Percentiles rank a stretch among this genome's conserved stretches.
Conservation (phyloP, 2,329 filamentous ascomycete genomes). For the Fusarium compactum region DNA sequence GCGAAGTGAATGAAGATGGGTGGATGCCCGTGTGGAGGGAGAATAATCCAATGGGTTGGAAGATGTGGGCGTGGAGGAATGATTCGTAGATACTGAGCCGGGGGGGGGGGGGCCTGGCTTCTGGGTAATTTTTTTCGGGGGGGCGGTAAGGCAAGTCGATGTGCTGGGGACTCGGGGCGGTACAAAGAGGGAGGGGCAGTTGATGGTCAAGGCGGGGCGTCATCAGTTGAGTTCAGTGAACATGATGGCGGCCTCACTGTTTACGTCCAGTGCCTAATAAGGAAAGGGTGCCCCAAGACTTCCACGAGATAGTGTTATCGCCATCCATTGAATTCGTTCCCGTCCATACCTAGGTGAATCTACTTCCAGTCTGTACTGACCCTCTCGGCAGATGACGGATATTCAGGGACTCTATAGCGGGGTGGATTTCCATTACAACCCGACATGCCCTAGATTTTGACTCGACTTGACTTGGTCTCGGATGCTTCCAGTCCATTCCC, state of each 20-base stretch:
- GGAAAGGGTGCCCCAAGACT: slow-evolving; percentile 16
- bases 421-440: slow-evolving; percentile 9
- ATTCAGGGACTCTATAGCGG: slow-evolving; percentile 25
- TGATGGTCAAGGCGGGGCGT: slow-evolving; percentile 33
- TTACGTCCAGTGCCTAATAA: neutral
- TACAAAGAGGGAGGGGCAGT: slow-evolving; percentile 27
- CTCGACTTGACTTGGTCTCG: neutral
- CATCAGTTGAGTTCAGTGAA: slow-evolving; percentile 23
- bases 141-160: slow-evolving; percentile 30
- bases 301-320: neutral
- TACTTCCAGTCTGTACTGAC: neutral
- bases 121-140: slow-evolving; percentile 16
- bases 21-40: neutral
- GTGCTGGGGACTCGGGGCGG: slow-evolving; percentile 32
- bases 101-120: slow-evolving; percentile 19
- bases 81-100: slow-evolving; percentile 48
- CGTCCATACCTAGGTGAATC: neutral
- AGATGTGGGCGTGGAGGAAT: slow-evolving; percentile 48
- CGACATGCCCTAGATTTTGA: neutral
- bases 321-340: slow-evolving; percentile 17
- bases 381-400: slow-evolving; percentile 23
- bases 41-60: slow-evolving; percentile 16
- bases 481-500: slow-evolving; percentile 33
- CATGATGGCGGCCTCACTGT: slow-evolving; percentile 1
- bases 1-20: slow-evolving; percentile 32